These are phyloP conservation scores for Jaltomata sinuosa DNA, from an alignment of 257 asterid genomes.

Conservation along the genomic window DNA sequence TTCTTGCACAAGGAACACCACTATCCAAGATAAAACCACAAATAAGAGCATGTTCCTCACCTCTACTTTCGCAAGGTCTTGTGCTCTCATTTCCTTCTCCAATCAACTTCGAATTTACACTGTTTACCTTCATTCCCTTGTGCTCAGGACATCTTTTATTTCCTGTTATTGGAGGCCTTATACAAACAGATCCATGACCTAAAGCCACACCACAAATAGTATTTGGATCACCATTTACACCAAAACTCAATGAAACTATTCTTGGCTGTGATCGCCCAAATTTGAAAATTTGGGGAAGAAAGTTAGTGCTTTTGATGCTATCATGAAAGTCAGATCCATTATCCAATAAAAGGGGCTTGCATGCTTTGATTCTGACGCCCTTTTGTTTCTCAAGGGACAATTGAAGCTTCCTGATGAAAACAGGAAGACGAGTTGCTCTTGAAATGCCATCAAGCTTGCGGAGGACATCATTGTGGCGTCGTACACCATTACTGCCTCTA, in stretches of 20 bases:
- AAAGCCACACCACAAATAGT: slow-evolving; percentile 63
- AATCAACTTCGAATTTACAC: slow-evolving; percentile 18
- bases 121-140: slow-evolving; percentile 81
- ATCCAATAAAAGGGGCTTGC: slow-evolving; percentile 18
- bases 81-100: not conserved
- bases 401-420: slow-evolving; percentile 30
- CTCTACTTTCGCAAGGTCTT: not conserved
- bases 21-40: slow-evolving; percentile 24
- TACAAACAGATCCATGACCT: slow-evolving; percentile 63
- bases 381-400: slow-evolving; percentile 35
- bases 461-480: slow-evolving; percentile 57
- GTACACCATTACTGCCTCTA: slow-evolving; percentile 66
- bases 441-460: slow-evolving; percentile 26
- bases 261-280: slow-evolving; percentile 38
- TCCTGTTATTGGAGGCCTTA: slow-evolving; percentile 46
- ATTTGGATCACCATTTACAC: not conserved
- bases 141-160: slow-evolving; percentile 76
- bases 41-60: not conserved
- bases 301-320: slow-evolving; percentile 7
- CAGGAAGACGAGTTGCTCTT: slow-evolving; percentile 31
- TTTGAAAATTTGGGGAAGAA: slow-evolving; percentile 37
- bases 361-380: slow-evolving; percentile 50
- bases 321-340: slow-evolving; percentile 15
- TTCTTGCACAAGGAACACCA: slow-evolving; percentile 24
- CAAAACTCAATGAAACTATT: slow-evolving; percentile 14